Evolutionary conservation across 164 flowering plant genomes (phyloP).

Genomic region (Magnolia kwangsiensis): DNA sequence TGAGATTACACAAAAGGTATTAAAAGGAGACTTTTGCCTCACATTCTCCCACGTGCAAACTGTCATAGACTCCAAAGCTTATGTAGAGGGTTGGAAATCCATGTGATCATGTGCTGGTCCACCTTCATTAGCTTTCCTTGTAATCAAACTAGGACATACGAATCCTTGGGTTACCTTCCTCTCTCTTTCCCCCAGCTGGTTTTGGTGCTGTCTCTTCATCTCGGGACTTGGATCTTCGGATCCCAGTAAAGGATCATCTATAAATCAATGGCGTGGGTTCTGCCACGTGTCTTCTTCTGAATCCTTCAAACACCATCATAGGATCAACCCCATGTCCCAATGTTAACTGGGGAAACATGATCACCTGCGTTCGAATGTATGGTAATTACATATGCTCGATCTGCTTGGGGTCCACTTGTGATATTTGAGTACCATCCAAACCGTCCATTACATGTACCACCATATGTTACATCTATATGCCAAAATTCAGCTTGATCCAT

Average conservation of each 20-base stretch:
- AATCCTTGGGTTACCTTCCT: not conserved
- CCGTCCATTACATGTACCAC: too few relatives aligned
- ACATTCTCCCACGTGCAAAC: conserved; percentile 10
- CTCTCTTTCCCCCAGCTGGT: not conserved
- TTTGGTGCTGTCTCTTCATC: not conserved
- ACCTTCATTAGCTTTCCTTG: conserved; percentile 3
- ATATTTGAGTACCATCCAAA: too few relatives aligned
- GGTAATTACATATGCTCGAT: not conserved
- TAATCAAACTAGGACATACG: not conserved
- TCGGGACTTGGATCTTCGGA: not conserved
- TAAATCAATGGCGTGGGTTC: not conserved
- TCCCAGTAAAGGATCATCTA: not conserved
- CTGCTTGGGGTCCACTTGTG: too few relatives aligned
- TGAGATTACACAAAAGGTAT: not conserved
- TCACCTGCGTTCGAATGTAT: not conserved
- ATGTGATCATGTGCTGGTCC: conserved; percentile 12
- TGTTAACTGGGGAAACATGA: not conserved
- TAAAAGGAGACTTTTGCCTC: conserved; percentile 8
- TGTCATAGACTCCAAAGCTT: not conserved
- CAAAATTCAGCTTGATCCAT: too few relatives aligned
- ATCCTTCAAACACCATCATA: too few relatives aligned
- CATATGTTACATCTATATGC: too few relatives aligned
- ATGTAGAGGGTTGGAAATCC: conserved; percentile 1
- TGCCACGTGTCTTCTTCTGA: not conserved
- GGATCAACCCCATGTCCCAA: not conserved